These are phyloP conservation scores for Clonostachys sp. DNA, from an alignment of 2,329 filamentous ascomycete genomes.

Conservation along the genomic window DNA sequence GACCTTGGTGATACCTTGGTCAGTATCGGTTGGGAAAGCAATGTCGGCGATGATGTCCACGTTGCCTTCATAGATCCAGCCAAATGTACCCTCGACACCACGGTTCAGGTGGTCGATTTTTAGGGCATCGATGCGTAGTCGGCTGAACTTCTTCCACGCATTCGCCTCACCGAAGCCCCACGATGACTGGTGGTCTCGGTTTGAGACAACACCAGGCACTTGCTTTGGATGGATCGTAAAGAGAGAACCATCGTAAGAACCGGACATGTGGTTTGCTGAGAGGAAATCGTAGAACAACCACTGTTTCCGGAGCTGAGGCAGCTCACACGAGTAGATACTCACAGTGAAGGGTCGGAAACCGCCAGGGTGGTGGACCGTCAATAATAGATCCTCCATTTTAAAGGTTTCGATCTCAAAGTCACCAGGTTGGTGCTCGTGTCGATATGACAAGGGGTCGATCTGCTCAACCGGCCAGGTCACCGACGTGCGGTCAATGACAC, in stretches of 20 bases:
- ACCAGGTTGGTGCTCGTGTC: conserved; percentile 81
- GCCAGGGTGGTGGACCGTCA: conserved; percentile 86
- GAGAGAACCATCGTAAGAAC: conserved; percentile 89
- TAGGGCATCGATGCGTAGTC: conserved; percentile 86
- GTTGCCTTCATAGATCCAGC: conserved; percentile 96
- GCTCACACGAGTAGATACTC: conserved; percentile 92
- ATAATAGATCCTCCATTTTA: conserved; percentile 87
- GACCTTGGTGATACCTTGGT: conserved; percentile 87
- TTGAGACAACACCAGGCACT: conserved; percentile 72
- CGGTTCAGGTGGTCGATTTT: conserved; percentile 96
- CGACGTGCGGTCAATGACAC: conserved; percentile 84
- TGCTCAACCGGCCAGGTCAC: conserved; percentile 63
- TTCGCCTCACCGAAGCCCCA: conserved; percentile 57
- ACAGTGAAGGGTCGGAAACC: conserved; percentile 92
- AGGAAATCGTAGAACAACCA: conserved; percentile 98
- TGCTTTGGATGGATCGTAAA: conserved; percentile 97
- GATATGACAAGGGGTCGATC: conserved; percentile 80
- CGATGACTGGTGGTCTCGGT: conserved; percentile 46
- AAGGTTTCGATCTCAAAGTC: conserved; percentile 98
- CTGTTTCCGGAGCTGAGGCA: conserved; percentile 88
- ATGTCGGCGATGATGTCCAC: conserved; percentile 96
- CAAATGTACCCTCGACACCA: conserved; percentile 88
- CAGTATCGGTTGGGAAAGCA: conserved; percentile 84
- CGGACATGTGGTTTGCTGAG: conserved; percentile 92
- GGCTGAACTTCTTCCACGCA: conserved; percentile 93